Conservation (phyloP, 257 asterid species). For the Galeopsis tetrahit region DNA sequence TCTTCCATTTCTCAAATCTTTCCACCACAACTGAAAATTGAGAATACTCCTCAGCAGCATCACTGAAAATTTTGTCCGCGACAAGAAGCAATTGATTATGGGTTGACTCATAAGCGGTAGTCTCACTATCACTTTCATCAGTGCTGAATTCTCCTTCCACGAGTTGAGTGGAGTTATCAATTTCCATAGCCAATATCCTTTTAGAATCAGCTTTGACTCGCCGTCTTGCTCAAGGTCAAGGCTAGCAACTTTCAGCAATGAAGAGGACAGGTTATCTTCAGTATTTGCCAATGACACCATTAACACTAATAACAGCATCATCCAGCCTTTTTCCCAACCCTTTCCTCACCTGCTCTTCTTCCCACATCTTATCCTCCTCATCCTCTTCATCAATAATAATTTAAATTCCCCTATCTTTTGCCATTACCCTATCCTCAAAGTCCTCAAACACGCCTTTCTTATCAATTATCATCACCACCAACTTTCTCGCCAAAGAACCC, state of each 20-base stretch:
- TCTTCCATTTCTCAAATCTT: conserved; percentile 84
- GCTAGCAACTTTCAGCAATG: conserved; percentile 66
- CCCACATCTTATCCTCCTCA: conserved; percentile 96
- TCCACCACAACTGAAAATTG: conserved; percentile 71
- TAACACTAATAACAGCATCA: conserved; percentile 57
- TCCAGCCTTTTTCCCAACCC: conserved; percentile 93
- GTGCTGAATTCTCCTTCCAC: conserved; percentile 98
- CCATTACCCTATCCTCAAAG: conserved; percentile 61
- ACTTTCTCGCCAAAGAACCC: conserved; percentile 81
- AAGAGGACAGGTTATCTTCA: conserved; percentile 78
- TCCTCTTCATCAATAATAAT: conserved; percentile 64
- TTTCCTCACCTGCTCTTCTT: conserved; percentile 95
- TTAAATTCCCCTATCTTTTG: conserved; percentile 50
- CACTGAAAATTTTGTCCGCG: conserved; percentile 80
- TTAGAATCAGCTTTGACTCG: conserved; percentile 73
- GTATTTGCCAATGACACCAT: conserved; percentile 58
- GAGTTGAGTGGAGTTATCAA: conserved; percentile 50
- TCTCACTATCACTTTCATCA: conserved; percentile 95
- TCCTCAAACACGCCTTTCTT: conserved; percentile 90
- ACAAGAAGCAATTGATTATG: conserved; percentile 75
- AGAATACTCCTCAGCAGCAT: conserved; percentile 86
- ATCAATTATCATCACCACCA: conserved; percentile 46
- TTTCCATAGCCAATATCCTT: conserved; percentile 59
- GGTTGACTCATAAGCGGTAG: conserved; percentile 73
- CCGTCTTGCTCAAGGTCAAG: conserved; percentile 73